Evolutionary conservation across 2,329 filamentous ascomycete genomes (phyloP), one percentile per base, ranked within the genome.

Genomic region (Akanthomyces dipterigenus): DNA sequence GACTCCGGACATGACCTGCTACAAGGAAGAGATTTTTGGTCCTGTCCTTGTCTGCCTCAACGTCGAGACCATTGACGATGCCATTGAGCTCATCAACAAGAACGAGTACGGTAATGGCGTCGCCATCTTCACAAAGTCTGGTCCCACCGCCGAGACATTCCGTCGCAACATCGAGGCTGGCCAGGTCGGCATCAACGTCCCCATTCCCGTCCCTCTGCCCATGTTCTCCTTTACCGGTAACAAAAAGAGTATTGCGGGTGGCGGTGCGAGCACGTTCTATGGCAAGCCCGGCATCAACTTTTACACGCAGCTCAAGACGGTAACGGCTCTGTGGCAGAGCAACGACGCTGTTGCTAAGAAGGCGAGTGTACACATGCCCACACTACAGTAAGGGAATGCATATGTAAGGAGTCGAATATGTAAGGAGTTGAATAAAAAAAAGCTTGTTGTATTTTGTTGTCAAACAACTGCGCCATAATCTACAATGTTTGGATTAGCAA

Each of bases 291-390:
- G 93, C 26, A 77, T 99, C 72, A 88, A 90, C 72, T 99, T 99
- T 73, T 98, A 96, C 77, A 99, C 95, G 3, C 95, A 98, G 78
- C 84, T 90, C 72, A 98, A 99, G 89, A 99, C 95, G 3, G 95
- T 99, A 54, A 99, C 95, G 58, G 88, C 91, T 67, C 78, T 96
- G 73, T 99, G 95, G 95, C 86, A 86, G 70, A 86, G 84, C 64
- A 87, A 93, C 70, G 93, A 97, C 77, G 93, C 91, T 1, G 83
- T 95, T 54, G 88, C 86, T 60, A 89, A 87, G 67, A 93, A 93
- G 83, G 93, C 93, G 18, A 86, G 88, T 69, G 91, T 96, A 12
- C 84, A 90, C 64, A 98, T 98, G 93, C 93, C 93, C 22, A 84
- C 79, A 26, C 76, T 73, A 49, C 71, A 74, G 65, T 75, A 68